These are phyloP conservation scores for Fusarium subglutinans DNA, from an alignment of 2,329 filamentous ascomycete genomes.

Conservation along the genomic window DNA sequence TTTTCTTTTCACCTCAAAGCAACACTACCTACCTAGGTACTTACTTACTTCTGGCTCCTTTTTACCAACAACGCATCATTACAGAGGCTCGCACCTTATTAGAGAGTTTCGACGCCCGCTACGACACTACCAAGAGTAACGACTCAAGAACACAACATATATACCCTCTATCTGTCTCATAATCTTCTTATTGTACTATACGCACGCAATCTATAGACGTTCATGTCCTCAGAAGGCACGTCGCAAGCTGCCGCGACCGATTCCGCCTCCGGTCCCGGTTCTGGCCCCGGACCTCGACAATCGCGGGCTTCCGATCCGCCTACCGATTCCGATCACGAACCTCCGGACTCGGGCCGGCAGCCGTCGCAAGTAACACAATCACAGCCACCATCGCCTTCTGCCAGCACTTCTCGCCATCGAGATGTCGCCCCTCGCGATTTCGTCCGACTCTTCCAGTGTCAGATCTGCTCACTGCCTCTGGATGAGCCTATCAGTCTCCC, in stretches of 20 bases:
- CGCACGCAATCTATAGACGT: slow-evolving; percentile 17
- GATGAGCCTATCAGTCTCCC: slow-evolving; percentile 77
- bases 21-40: background rate
- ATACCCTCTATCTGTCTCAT: background rate
- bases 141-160: background rate
- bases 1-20: background rate
- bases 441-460: slow-evolving; percentile 80
- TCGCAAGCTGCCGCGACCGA: slow-evolving; percentile 20
- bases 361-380: slow-evolving; percentile 9
- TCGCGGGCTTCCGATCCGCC: slow-evolving; percentile 1
- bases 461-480: slow-evolving; percentile 74
- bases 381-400: slow-evolving; percentile 1
- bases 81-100: slow-evolving; percentile 37
- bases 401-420: slow-evolving; percentile 6
- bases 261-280: slow-evolving; percentile 26
- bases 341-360: slow-evolving; percentile 10
- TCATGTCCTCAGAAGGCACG: slow-evolving; percentile 33
- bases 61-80: background rate
- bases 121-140: slow-evolving; percentile 5
- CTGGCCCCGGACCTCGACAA: slow-evolving; percentile 13
- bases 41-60: background rate
- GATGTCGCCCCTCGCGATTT: slow-evolving; percentile 44
- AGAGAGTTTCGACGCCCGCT: slow-evolving; percentile 35
- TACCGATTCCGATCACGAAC: slow-evolving; percentile 12
- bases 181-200: background rate